Evolutionary conservation across 1,284 basidiomycete genomes (phyloP), one percentile per base, ranked within the genome.

Genomic region (Mycena sp.): DNA sequence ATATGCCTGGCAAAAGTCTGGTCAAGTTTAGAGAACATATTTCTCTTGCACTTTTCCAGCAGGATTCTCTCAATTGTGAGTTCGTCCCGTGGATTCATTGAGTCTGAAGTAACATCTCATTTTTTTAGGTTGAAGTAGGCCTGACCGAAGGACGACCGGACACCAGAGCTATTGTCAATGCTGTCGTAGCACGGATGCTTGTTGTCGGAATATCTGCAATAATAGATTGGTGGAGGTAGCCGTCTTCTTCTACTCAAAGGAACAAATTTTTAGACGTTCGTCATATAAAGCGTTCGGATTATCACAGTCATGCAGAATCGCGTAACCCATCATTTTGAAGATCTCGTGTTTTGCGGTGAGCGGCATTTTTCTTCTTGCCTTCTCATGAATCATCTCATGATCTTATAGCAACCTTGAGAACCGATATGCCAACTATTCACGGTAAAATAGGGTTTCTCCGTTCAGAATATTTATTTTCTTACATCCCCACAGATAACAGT

Each of bases 41-140:
- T 67, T n/a, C 25, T 63, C 4, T 43, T 67, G 45, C 55, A 67
- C 37, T 35, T 61, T 4, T 57, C 61, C 11, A 64, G 38, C 28
- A 52, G 35, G n/a, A 54, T 67, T 32, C 53, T 67, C 19, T 30
- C 57, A 9, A 49, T 63, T 23, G n/a, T n/a, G n/a, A n/a, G 65
- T 67, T n/a, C 19, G 65, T 64, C 48, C 5, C 11, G 7, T 23
- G 17, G 21, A 11, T 30, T 30, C 26, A 28, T 40, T 45, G 4
- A 16, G 14, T 23, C 6, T 32, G 17, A n/a, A 5, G 23, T 52
- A 3, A 1, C 2, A n/a, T 30, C 12, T 46, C 29, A 30, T 29
- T 17, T 41, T 11, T 30, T 28, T 45, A 67, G 65, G 63, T 67
- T 41, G 65, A 67, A 48, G 35, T 64, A 16, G 61, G 65, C 4